A percentile compares a stretch with the other conserved stretches of the same genome.
Evolutionary conservation across 2,329 filamentous ascomycete genomes (phyloP).

Genomic region (Mollisia scopiformis): DNA sequence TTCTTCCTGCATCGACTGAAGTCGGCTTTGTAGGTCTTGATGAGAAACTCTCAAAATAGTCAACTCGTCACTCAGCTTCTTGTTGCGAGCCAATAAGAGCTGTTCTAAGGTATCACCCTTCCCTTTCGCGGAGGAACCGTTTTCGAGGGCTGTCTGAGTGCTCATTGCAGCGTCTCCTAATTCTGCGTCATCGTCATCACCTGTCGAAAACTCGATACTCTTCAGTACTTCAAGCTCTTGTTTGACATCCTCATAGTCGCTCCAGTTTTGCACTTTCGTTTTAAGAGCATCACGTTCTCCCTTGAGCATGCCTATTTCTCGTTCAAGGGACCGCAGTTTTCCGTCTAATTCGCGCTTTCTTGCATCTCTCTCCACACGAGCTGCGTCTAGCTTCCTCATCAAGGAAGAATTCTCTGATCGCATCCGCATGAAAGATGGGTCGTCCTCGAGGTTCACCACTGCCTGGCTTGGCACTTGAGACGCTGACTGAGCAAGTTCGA

Average conservation of each 20-base stretch:
- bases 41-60: constrained; percentile 93
- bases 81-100: constrained; percentile 88
- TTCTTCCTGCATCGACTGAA: constrained; percentile 82
- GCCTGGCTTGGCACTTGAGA: constrained; percentile 69
- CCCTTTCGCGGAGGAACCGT: constrained; percentile 54
- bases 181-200: constrained; percentile 73
- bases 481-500: constrained; percentile 88
- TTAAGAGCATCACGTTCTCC: constrained; percentile 82
- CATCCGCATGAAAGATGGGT: constrained; percentile 84
- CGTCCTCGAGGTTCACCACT: constrained; percentile 74
- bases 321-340: constrained; percentile 76
- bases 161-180: constrained; percentile 39
- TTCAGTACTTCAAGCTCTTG: constrained; percentile 95
- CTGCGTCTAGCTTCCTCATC: constrained; percentile 83
- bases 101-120: constrained; percentile 88
- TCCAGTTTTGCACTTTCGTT: constrained; percentile 83
- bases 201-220: constrained; percentile 95
- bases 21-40: constrained; percentile 81
- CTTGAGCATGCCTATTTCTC: constrained; percentile 73
- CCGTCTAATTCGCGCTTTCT: constrained; percentile 77
- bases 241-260: constrained; percentile 95
- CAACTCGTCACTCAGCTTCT: constrained; percentile 92
- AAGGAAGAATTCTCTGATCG: constrained; percentile 93
- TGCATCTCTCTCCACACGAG: constrained; percentile 80
- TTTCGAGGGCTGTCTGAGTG: constrained; percentile 38